Conservation (phyloP, 2,329 filamentous ascomycete species). For the Bretziella fagacearum region DNA sequence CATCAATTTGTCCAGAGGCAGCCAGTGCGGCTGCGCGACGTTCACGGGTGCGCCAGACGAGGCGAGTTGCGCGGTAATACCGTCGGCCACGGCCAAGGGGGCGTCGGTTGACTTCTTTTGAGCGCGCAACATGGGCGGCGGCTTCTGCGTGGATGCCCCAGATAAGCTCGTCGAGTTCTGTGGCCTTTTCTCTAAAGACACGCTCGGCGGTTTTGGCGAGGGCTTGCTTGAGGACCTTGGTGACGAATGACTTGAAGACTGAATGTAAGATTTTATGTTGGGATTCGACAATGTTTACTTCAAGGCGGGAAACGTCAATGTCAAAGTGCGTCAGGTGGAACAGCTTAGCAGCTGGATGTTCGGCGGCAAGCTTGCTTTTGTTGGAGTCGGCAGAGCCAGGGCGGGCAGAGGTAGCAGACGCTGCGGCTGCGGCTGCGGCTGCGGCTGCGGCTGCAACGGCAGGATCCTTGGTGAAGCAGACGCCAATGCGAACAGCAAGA, state of each 20-base stretch:
- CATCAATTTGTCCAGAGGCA: conserved; percentile 30
- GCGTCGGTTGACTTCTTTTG: conserved; percentile 44
- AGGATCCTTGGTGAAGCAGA: conserved; percentile 49
- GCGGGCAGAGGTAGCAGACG: not conserved
- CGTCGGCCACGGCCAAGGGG: conserved; percentile 72
- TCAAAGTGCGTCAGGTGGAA: conserved; percentile 89
- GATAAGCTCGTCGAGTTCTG: conserved; percentile 53
- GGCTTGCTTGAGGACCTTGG: conserved; percentile 68
- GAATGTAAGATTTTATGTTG: conserved; percentile 84
- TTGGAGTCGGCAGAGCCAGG: not conserved
- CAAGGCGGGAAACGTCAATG: conserved; percentile 64
- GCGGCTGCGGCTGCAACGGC: conserved; percentile 26
- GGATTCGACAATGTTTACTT: conserved; percentile 84
- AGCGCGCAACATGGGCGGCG: conserved; percentile 49
- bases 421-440: not conserved
- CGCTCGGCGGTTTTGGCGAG: conserved; percentile 81
- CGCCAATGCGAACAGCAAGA: conserved; percentile 34
- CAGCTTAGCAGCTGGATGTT: conserved; percentile 35
- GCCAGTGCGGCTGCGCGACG: not conserved
- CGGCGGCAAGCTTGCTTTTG: not conserved
- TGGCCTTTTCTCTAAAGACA: conserved; percentile 68
- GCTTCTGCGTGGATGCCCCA: conserved; percentile 73
- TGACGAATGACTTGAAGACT: conserved; percentile 70
- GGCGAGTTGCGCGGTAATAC: conserved; percentile 37
- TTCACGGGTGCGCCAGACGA: conserved; percentile 4